Evolutionary conservation across 345 rosid genomes (phyloP).

Genomic region (Eucalyptus sideroxylon): DNA sequence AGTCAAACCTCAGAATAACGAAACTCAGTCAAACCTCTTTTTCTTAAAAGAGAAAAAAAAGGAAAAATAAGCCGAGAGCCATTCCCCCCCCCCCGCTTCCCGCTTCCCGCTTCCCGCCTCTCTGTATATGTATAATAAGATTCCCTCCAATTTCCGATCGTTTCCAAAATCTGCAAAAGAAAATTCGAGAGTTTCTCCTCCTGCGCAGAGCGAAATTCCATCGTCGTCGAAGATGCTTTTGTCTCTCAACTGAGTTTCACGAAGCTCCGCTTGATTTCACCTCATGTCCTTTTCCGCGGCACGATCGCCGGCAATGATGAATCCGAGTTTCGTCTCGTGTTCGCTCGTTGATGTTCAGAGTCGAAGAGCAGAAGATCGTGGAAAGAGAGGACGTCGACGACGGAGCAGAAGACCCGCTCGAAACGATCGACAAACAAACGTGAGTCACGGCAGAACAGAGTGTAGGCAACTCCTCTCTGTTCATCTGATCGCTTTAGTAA

Average conservation of each 20-base stretch:
- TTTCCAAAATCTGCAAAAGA: no score
- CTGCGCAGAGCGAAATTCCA: background rate
- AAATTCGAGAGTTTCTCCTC: no score
- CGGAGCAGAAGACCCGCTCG: background rate
- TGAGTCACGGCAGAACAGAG: background rate
- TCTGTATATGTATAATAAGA: no score
- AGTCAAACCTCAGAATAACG: no score
- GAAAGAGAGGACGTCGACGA: background rate
- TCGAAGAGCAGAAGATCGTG: background rate
- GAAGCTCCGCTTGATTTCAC: background rate
- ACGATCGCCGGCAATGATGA: rapidly evolving
- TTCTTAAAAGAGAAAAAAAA: no score
- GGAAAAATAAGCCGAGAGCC: no score
- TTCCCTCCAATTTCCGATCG: no score
- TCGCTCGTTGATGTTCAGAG: background rate
- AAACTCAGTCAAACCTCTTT: no score
- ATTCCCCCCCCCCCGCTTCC: no score
- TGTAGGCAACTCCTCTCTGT: background rate
- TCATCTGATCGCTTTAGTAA: background rate
- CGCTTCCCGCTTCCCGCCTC: no score
- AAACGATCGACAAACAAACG: background rate
- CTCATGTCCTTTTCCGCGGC: rapidly evolving
- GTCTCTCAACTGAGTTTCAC: conserved; percentile 1
- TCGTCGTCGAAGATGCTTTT: background rate
- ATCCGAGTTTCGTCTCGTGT: background rate